Evolutionary conservation across 1,284 basidiomycete species (phyloP), one percentile per base, ranked within the genome.

Genomic region (Leccinum subrobustum): DNA sequence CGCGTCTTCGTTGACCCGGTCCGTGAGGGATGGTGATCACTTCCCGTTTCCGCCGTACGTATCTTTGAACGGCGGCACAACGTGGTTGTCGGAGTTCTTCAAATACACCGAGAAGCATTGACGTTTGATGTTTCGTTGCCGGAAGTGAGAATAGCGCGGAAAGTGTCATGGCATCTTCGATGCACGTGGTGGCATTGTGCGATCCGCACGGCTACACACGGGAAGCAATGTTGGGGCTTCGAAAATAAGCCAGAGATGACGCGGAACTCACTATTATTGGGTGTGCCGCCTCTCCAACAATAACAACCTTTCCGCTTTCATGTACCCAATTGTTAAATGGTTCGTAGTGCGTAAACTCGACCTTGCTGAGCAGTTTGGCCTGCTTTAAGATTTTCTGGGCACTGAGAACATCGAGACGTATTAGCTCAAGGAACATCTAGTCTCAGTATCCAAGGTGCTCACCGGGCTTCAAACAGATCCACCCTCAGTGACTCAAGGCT

Each of bases 151-250:
- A 81, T 11, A 84, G 73, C 27, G 68, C 75, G 3, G 81, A 82
- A 44, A 85, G 73, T 0, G 81, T 81, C 61, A 81, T 78, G 4
- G 81, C 83, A 60, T 85, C 85, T 71, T 86, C 84, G 50, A 85
- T 76, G 44, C 73, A 73, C 16, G 78, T 62, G 2, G 74, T 70
- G 1, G 72, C 64, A 52, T 74, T 76, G 58, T 78, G 74, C 16
- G 77, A 72, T 31, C 75, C 73, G n/a, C 68, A 76, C 53, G 76
- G 80, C 80, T 78, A 63, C 31, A 14, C 5, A 5, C 29, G 6
- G 14, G 3, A 37, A 37, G 14, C 35, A 37, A 37, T 7, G 16
- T 37, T 37, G 37, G 25, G 23, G 23, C 27, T n/a, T 47, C 29
- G 14, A 63, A 51, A 52, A 64, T 9, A 16, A 48, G 23, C 1